phyloP scores from a whole-genome alignment of 2,329 filamentous ascomycete genomes.

The Fusarium longipes region DNA sequence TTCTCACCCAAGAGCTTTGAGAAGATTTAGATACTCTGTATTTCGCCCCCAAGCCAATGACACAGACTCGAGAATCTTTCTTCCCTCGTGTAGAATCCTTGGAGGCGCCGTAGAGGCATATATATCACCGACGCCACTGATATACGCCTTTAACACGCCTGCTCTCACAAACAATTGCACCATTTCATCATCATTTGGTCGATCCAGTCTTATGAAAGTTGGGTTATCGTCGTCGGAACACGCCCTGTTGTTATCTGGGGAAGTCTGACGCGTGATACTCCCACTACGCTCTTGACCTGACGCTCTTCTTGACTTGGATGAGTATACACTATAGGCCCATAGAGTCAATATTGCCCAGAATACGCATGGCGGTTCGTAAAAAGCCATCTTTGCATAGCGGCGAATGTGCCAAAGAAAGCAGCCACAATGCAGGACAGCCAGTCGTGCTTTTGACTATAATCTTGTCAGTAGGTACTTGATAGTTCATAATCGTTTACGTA shows the following conservation, averaged over 20 bases:
- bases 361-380: conserved; percentile 54
- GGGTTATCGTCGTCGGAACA: conserved; percentile 37
- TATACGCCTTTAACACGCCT: conserved; percentile 61
- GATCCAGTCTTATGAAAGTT: conserved; percentile 63
- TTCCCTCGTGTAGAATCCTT: conserved; percentile 39
- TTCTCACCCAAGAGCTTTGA: not conserved
- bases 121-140: conserved; percentile 65
- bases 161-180: conserved; percentile 66
- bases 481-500: too few relatives aligned
- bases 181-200: conserved; percentile 67
- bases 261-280: not conserved
- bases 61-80: conserved; percentile 31
- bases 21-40: conserved; percentile 6
- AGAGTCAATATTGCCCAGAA: conserved; percentile 54
- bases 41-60: conserved; percentile 36
- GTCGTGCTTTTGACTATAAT: conserved; percentile 56
- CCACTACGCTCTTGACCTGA: conserved; percentile 4
- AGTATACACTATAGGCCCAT: conserved; percentile 53
- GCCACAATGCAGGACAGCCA: conserved; percentile 58
- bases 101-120: conserved; percentile 39
- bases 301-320: not conserved
- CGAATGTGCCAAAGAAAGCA: conserved; percentile 59
- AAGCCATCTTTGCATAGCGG: conserved; percentile 55
- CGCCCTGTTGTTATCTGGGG: not conserved
- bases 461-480: too few relatives aligned